A percentile compares a stretch with the other conserved stretches of the same genome.
phyloP scores from a whole-genome alignment of 2,329 filamentous ascomycete genomes.

The Beauveria pseudobassiana region DNA sequence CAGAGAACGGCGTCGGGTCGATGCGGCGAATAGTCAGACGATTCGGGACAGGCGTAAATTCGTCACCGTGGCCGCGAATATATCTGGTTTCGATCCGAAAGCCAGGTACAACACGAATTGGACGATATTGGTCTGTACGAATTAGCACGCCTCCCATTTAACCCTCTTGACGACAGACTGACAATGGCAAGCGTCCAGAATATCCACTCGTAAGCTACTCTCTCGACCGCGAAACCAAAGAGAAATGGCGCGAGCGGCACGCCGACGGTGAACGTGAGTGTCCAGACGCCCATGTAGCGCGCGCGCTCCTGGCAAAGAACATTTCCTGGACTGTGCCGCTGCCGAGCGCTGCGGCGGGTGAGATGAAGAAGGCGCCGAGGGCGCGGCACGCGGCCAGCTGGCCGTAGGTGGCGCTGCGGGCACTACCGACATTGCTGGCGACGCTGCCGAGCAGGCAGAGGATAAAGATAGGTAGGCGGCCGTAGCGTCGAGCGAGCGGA shows the following conservation, averaged over 20 bases:
- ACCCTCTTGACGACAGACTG: background rate
- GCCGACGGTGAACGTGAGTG: slow-evolving; percentile 2
- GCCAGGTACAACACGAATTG: background rate
- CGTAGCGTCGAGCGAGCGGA: background rate
- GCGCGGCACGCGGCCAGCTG: slow-evolving; percentile 2
- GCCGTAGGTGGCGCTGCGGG: background rate
- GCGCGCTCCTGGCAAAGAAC: slow-evolving; percentile 3
- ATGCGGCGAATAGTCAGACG: background rate
- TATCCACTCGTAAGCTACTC: slow-evolving; percentile 1
- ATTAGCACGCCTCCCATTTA: background rate
- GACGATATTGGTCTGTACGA: background rate
- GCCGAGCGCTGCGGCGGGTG: background rate
- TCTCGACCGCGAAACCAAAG: background rate
- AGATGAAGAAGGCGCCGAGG: slow-evolving; percentile 3
- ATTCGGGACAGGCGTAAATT: background rate
- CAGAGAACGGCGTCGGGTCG: background rate
- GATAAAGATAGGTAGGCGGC: background rate
- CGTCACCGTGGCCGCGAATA: background rate
- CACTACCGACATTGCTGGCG: background rate
- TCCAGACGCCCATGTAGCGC: slow-evolving; percentile 4
- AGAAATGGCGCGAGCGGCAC: slow-evolving; percentile 3
- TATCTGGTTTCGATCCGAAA: background rate
- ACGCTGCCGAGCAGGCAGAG: background rate
- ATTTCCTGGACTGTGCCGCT: slow-evolving; percentile 5
- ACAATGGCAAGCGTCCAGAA: slow-evolving; percentile 6